A percentile compares a stretch with the other conserved stretches of the same genome.
Evolutionary conservation across 192 early-diverging fungal genomes (phyloP).

Genomic region (Mortierella claussenii): DNA sequence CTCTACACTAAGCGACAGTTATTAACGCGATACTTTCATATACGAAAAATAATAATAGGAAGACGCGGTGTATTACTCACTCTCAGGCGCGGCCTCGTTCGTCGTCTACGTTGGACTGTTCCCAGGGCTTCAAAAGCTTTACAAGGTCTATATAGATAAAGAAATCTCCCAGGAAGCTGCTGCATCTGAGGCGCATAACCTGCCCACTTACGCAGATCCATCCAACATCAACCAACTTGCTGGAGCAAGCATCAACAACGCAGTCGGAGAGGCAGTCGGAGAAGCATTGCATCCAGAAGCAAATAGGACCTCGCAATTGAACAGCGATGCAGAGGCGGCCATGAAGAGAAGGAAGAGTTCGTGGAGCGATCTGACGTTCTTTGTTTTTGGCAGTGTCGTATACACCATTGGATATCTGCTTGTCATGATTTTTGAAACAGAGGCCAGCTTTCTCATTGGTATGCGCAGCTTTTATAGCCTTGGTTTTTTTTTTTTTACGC

Average conservation of each 20-base stretch:
- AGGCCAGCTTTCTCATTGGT: slow-evolving; percentile 9
- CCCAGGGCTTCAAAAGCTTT: slow-evolving; percentile 23
- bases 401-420: slow-evolving; percentile 12
- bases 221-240: too few relatives aligned
- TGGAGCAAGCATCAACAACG: too few relatives aligned
- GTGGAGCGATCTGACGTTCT: slow-evolving; percentile 22
- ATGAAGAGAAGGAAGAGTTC: background rate
- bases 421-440: slow-evolving; percentile 8
- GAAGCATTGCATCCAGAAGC: background rate
- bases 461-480: background rate
- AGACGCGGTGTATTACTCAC: slow-evolving; percentile 8
- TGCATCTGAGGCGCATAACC: background rate
- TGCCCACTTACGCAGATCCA: too few relatives aligned
- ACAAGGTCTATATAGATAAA: slow-evolving; percentile 9
- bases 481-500: background rate
- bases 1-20: too few relatives aligned
- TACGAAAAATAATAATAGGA: slow-evolving; percentile 1
- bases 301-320: too few relatives aligned
- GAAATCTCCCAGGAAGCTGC: background rate
- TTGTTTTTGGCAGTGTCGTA: slow-evolving; percentile 29
- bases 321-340: too few relatives aligned
- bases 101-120: slow-evolving; percentile 35
- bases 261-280: background rate
- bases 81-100: slow-evolving; percentile 11
- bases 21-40: too few relatives aligned